A percentile compares a stretch with the other conserved stretches of the same genome.
These are phyloP conservation scores for Penicillium taxi DNA, from an alignment of 495 filamentous ascomycete species.

Conservation along the genomic window DNA sequence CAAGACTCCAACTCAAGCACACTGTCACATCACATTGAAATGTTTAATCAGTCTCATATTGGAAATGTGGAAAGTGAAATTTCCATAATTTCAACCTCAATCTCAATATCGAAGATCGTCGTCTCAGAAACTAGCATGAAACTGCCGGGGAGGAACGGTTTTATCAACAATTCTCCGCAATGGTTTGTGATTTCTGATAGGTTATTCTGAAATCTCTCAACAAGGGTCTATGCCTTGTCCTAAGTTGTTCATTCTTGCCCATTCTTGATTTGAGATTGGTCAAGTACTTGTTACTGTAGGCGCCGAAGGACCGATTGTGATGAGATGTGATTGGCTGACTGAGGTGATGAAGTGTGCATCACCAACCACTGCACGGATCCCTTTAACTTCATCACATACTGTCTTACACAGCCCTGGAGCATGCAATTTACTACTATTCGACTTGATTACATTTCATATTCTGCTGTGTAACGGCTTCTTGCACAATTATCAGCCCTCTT, in stretches of 20 bases:
- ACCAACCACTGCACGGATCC: constrained; percentile 20
- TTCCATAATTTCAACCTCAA: not conserved
- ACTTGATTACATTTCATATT: too few relatives aligned
- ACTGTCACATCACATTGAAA: constrained; percentile 19
- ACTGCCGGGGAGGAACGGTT: constrained; percentile 7
- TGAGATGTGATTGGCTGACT: constrained; percentile 18
- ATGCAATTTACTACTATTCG: not conserved
- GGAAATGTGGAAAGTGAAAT: not conserved
- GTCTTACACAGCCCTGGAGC: not conserved
- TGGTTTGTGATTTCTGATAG: not conserved
- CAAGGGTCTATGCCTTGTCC: not conserved
- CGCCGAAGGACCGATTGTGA: constrained; percentile 20
- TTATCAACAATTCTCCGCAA: constrained; percentile 8
- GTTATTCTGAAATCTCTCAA: not conserved
- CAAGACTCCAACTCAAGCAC: constrained; percentile 5
- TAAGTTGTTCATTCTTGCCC: too few relatives aligned
- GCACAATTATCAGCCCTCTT: too few relatives aligned
- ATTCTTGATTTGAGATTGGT: too few relatives aligned
- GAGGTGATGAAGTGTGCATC: constrained; percentile 25
- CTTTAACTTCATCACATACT: constrained; percentile 4
- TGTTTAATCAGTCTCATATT: constrained; percentile 8
- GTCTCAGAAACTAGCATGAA: constrained; percentile 5
- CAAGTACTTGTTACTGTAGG: constrained; percentile 12
- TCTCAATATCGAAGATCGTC: constrained; percentile 2
- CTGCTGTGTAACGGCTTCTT: too few relatives aligned